Evolutionary conservation across 208 protist species (phyloP), one percentile per base, ranked within the genome.

Genomic region (Perkinsela sp.): DNA sequence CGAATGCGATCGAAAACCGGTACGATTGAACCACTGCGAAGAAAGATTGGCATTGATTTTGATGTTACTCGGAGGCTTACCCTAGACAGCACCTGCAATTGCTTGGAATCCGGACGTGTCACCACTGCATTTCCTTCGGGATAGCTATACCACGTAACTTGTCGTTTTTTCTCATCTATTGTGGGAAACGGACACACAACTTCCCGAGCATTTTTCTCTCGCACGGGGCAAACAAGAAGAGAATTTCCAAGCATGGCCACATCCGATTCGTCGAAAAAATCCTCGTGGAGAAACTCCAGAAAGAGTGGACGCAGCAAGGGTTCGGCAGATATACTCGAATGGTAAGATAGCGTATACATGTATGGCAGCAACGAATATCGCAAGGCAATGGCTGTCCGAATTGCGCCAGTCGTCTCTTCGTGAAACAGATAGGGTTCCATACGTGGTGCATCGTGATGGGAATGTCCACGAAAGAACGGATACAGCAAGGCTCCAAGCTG

Each of bases 381-480:
- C 68, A 85, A 74, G 1, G 82, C 80, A 48, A 90, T 77, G 0
- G 85, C 82, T 31, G 73, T 78, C 65, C 86, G 81, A 28, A 93
- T 75, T 57, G 81, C 71, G 1, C 78, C 28, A 6, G 79, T 84
- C 69, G 77, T 76, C 13, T 79, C 75, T 1, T 68, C 29, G 13
- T 80, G 88, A 74, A 96, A 97, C n/a, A 90, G 81, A 90, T 93
- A 99, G 30, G 95, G 96, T 80, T 99, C 96, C 68, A 94, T 85
- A 30, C 95, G 88, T 72, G 90, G 86, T 2, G 94, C 95, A 31
- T 98, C 92, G 30, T 95, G 75, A 74, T 97, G 90, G 1, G 91
- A 82, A 76, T 99, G 95, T 13, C 78, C 88, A 31, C 96, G 86
- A 74, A 97, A 96, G 82, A 99, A 99, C 29, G 96, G 96, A 74